A percentile compares a stretch with the other conserved stretches of the same genome.
Evolutionary conservation across 129 eudicot genomes (phyloP).

Genomic region (Tagetes patula): DNA sequence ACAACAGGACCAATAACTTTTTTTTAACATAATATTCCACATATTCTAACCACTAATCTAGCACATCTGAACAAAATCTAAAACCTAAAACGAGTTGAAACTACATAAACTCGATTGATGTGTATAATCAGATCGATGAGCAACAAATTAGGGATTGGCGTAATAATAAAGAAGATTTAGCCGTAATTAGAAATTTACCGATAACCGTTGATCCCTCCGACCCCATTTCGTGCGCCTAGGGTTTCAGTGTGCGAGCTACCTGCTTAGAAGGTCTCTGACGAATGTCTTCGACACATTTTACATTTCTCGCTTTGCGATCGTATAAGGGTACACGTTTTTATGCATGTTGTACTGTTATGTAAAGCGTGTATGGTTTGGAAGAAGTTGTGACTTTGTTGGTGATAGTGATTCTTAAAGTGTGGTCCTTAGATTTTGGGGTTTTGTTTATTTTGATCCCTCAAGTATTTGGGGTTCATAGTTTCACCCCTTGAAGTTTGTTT

Average conservation of each 20-base stretch:
- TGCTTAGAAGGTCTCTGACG: constrained; percentile 29
- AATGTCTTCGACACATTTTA: constrained; percentile 27
- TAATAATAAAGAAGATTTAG: not conserved
- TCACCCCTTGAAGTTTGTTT: not conserved
- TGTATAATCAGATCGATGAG: constrained; percentile 14
- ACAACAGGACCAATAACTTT: not conserved
- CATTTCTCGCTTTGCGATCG: constrained; percentile 6
- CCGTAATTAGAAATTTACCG: constrained; percentile 39
- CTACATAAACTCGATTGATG: not conserved
- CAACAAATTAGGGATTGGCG: not conserved
- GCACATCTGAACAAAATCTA: constrained; percentile 17
- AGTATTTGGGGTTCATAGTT: not conserved
- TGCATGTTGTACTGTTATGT: constrained; percentile 9
- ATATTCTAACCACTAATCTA: not conserved
- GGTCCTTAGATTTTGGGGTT: not conserved
- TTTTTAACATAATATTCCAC: not conserved
- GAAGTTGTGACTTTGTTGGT: constrained; percentile 21
- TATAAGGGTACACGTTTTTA: constrained; percentile 9
- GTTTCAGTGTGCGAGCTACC: constrained; percentile 21
- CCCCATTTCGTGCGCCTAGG: constrained; percentile 45
- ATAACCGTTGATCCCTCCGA: constrained; percentile 64
- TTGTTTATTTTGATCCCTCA: not conserved
- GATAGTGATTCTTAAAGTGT: constrained; percentile 17
- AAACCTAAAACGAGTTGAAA: constrained; percentile 13
- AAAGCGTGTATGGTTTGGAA: constrained; percentile 16